Evolutionary conservation across 2,329 filamentous ascomycete genomes (phyloP).

Genomic region (Sarocladium strictum): DNA sequence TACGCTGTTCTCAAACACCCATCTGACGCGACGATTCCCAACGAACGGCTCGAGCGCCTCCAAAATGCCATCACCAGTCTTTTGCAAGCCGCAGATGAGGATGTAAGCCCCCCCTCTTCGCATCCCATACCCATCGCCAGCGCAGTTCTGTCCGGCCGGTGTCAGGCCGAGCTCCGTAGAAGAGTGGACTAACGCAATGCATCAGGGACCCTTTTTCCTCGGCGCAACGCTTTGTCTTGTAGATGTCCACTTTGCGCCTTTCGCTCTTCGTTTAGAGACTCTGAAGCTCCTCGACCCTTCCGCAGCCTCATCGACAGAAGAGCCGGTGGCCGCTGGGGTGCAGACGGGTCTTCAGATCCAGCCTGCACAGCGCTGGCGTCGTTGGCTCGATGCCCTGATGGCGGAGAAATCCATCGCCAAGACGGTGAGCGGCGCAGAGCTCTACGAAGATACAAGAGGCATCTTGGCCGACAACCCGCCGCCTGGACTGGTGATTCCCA

Average conservation of each 20-base stretch:
- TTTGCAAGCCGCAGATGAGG: slow-evolving; percentile 41
- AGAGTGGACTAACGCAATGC: background rate
- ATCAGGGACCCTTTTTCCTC: slow-evolving; percentile 63
- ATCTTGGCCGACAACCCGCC: slow-evolving; percentile 28
- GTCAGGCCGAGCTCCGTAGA: background rate
- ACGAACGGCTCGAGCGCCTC: slow-evolving; percentile 41
- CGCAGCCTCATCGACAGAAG: slow-evolving; percentile 32
- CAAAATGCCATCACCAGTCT: slow-evolving; percentile 54
- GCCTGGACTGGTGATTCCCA: background rate
- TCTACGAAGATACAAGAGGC: slow-evolving; percentile 53
- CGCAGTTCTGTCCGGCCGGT: too few relatives aligned
- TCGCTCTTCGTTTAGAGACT: slow-evolving; percentile 55
- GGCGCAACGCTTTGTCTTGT: slow-evolving; percentile 52
- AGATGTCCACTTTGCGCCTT: slow-evolving; percentile 70
- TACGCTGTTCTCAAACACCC: slow-evolving; percentile 67
- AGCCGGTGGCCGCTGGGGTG: background rate
- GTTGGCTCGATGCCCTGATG: slow-evolving; percentile 67
- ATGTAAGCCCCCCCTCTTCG: slow-evolving; percentile 20
- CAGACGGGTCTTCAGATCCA: slow-evolving; percentile 47
- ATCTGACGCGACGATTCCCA: slow-evolving; percentile 35
- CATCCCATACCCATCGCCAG: too few relatives aligned
- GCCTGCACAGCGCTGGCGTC: slow-evolving; percentile 57
- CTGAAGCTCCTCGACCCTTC: slow-evolving; percentile 48
- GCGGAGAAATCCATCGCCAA: slow-evolving; percentile 53
- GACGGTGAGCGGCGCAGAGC: slow-evolving; percentile 57